phyloP scores from a whole-genome alignment of 1,284 basidiomycete genomes.

The Puccinia hordei region DNA sequence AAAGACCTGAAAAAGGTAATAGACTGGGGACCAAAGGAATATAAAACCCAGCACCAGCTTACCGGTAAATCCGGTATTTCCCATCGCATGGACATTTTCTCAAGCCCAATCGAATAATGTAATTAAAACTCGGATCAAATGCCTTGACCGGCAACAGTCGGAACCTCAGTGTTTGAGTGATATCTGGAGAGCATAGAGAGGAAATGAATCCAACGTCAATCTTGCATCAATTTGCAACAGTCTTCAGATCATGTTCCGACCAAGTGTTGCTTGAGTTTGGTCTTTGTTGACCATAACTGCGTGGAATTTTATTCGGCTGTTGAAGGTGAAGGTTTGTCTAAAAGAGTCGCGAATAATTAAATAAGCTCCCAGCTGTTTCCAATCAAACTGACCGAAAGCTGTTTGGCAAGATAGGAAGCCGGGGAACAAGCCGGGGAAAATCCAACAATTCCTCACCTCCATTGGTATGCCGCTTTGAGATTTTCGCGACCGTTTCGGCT shows the following conservation, averaged over 20 bases:
- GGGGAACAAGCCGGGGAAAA: neutral
- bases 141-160: slow-evolving; percentile 9
- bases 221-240: neutral
- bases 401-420: neutral
- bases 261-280: slow-evolving; percentile 31
- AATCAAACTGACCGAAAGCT: neutral
- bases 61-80: slow-evolving; percentile 45
- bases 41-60: neutral
- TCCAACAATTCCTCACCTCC: slow-evolving; percentile 9
- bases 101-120: slow-evolving; percentile 30
- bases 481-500: slow-evolving; percentile 32
- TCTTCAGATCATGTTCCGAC: neutral
- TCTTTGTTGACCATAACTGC: slow-evolving; percentile 42
- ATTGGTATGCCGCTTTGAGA: slow-evolving; percentile 39
- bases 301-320: slow-evolving; percentile 20
- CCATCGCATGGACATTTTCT: slow-evolving; percentile 30
- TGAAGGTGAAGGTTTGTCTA: slow-evolving; percentile 23
- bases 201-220: neutral
- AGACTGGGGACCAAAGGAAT: neutral
- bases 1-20: neutral
- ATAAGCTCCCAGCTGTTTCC: neutral
- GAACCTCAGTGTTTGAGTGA: neutral
- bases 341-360: neutral
- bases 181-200: slow-evolving; percentile 5
- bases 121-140: neutral